Base-by-base conservation (phyloP, 2,329 filamentous ascomycete genomes). In the Penicillium frequentans region DNA sequence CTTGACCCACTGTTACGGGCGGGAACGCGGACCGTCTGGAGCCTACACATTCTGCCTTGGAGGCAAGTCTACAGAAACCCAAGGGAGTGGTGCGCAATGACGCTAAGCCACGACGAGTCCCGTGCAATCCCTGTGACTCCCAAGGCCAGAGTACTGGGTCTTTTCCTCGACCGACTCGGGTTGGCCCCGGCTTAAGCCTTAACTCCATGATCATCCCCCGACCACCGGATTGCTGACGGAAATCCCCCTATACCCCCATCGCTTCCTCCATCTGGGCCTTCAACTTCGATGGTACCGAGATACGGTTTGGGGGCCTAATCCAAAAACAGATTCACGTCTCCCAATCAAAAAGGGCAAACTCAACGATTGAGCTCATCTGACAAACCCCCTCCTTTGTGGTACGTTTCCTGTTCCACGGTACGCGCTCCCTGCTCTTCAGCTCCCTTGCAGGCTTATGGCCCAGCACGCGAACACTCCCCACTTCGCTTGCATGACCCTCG, bases 11-110 rank as follows among this genome's bases (percentile, higher is more conserved):
- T 19, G 26, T 43, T 14, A 24, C 52, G 44, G 45, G 44, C 52
- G 52, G 52, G 52, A 46, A 42, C 31, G 29, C 52, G 52, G 52
- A 47, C 52, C 52, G 52, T 48, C 52, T 54, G 35, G 51, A 54
- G 33, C 51, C 51, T 46, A 53, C 27, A 29, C 27, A 29, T 10
- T 29, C 27, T 29, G 27, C 27, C 27, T 29, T 10, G 27, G 9
- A 29, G 27, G 27, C 31, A 54, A 27, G 27, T 21, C 7, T 21
- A 19, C n/a, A 21, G 7, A 42, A 13, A 21, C 39, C 39, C 39
- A 42, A 42, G 39, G n/a, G 19, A 42, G 10, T 42, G 39, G 35
- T 19, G 35, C 35, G 19, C 16, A 19, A 9, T 39, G n/a, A n/a
- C 35, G 29, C 29, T 31, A 31, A 11, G 11, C 29, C 29, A 11